Conservation (phyloP, 768 basidiomycete species). For the Lentinula sp. region DNA sequence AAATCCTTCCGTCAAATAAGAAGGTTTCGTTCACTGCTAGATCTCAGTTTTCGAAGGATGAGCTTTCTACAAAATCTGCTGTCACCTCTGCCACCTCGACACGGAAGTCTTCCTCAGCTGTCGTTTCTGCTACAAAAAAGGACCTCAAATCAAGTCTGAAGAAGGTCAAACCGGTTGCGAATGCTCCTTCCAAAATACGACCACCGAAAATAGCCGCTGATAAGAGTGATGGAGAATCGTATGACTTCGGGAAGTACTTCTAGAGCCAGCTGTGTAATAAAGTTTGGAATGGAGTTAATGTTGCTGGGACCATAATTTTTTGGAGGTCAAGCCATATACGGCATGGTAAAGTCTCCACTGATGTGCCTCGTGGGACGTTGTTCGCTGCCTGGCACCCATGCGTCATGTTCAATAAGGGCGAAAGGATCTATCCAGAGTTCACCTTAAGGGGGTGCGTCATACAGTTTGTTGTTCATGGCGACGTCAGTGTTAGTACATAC, state of each 20-base stretch:
- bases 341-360: neutral
- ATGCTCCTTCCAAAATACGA: slow-evolving; percentile 24
- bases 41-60: slow-evolving; percentile 8
- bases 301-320: neutral
- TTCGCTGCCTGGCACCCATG: neutral
- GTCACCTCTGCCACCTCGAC: neutral
- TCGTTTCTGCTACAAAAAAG: neutral
- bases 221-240: slow-evolving; percentile 30
- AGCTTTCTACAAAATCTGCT: neutral
- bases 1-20: slow-evolving; percentile 31
- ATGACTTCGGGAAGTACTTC: slow-evolving; percentile 60
- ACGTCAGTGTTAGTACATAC: neutral
- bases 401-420: neutral
- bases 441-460: neutral
- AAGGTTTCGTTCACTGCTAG: slow-evolving; percentile 47
- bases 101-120: neutral
- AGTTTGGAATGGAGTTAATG: neutral
- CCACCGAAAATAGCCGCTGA: slow-evolving; percentile 15
- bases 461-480: neutral
- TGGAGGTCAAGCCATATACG: neutral
- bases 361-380: neutral
- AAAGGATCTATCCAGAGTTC: neutral
- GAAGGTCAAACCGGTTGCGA: slow-evolving; percentile 27
- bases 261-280: slow-evolving; percentile 11
- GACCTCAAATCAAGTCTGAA: neutral